phyloP scores from a whole-genome alignment of 139 green algal species.

The Astrephomene gubernaculifera region DNA sequence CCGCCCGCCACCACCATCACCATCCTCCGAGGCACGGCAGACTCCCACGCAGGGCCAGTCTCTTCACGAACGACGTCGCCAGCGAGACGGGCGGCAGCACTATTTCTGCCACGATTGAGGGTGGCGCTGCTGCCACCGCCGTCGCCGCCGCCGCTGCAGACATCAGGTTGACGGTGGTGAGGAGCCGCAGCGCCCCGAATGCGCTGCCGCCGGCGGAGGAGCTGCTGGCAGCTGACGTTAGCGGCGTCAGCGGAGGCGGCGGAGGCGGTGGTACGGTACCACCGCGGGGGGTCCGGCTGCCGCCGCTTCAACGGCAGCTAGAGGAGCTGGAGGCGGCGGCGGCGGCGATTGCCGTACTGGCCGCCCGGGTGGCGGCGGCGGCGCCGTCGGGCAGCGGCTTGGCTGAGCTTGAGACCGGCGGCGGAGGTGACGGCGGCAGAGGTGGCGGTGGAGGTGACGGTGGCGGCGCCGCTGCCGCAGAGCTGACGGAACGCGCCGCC shows the following conservation, averaged over 20 bases:
- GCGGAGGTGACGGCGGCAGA: not conserved
- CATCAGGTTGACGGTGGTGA: too few species aligned
- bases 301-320: constrained; percentile 7
- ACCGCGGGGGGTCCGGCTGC: not conserved
- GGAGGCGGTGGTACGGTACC: not conserved
- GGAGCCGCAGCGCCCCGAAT: too few species aligned
- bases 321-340: not conserved
- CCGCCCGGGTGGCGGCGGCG: not conserved
- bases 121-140: too few species aligned
- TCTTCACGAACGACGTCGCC: too few species aligned
- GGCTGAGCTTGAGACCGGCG: not conserved
- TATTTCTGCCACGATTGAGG: too few species aligned
- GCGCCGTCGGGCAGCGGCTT: not conserved
- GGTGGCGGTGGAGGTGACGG: not conserved
- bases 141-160: not conserved
- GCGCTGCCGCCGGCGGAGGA: too few species aligned
- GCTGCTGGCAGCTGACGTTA: not conserved
- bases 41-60: too few species aligned
- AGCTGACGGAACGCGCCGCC: not conserved
- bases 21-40: too few species aligned
- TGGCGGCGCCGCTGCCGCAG: not conserved
- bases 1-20: too few species aligned
- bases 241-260: not conserved
- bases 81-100: too few species aligned
- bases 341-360: not conserved